Base-by-base conservation (phyloP, 1,284 basidiomycete species). In the Gymnopus androsaceus region DNA sequence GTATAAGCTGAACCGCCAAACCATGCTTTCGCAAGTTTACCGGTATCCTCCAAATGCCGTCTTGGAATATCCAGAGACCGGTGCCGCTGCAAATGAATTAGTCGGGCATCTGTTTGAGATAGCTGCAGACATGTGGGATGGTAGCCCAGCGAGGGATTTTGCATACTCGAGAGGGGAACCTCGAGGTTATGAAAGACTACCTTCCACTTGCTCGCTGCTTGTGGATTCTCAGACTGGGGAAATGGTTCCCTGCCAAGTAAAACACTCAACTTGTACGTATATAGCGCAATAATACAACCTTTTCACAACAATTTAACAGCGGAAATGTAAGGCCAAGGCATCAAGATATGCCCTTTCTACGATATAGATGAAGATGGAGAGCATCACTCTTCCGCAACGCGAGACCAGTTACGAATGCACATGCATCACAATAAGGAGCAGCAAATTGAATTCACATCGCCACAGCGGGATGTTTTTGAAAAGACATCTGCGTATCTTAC, bases 301-400 rank as follows among this genome's bases (percentile, higher is more conserved):
- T 15, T 28, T 48, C 23, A 28, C 27, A 27, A 11, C 3, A 41
- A 33, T 4, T 52, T n/a, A 33, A 17, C n/a, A n/a, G n/a, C n/a
- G n/a, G 15, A 4, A 9, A 36, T n/a, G 6, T 15, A 56, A 65
- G 64, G 64, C 55, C 61, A 61, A 51, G 64, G 64, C 4, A 51
- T 58, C 8, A 65, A 65, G 58, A 37, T 63, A 9, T 65, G 62
- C 30, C 59, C 61, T 1, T 28, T 37, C 3, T 51, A 30, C 1
- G 51, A 61, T 38, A 15, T 9, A n/a, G 37, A 54, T 14, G 15
- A 28, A 27, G 9, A 56, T 2, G 23, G 42, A 2, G 15, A 30
- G 3, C 47, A 45, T 5, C 63, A 65, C 46, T 30, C 30, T 9
- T 12, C 17, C n/a, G 63, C 58, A 4, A 51, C 58, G 15, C 53